Base-by-base conservation (phyloP, 345 rosid species). In the Tarenaya hassleriana region DNA sequence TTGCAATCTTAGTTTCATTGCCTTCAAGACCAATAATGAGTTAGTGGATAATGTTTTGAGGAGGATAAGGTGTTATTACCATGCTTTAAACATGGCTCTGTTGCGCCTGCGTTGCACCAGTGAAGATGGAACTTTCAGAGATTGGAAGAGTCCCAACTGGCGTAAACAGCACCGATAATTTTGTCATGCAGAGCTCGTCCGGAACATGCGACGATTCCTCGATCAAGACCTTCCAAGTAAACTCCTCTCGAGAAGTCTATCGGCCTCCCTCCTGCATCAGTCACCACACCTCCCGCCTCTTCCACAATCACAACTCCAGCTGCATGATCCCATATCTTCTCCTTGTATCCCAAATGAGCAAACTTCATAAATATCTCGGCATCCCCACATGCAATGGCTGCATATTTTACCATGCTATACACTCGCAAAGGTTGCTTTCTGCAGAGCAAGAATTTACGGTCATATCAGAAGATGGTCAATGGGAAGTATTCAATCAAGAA, bases 321-420 rank as follows among this genome's bases (percentile, higher is more conserved):
- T 5, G 95, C 94, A 31, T 86, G 95, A 71, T 89, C 97, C 97
- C 97, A 83, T 70, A 86, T 83, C 74, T 86, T 89, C 77, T 86
- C 95, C 62, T 83, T 86, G 80, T 89, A 89, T 17, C 90, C 86
- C 9, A 69, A 61, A 45, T 79, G 72, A 10, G 95, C 88, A 73
- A 89, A 89, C 74, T 89, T 89, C 92, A 86, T 86, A 50, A 81
- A 79, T 52, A 89, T 76, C 71, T 86, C 95, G 5, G 90, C 97
- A 62, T 89, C 97, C n/a, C 97, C 95, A 37, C 86, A 66, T 8
- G 97, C 97, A 50, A 86, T 83, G 60, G 97, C 94, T 47, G 95
- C 95, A 46, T 90, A 90, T 55, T 90, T 86, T 32, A 86, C 97
- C 95, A 90, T 86, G 82, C 97, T 90, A 47, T 90, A 81, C 41